Evolutionary conservation across 2,329 filamentous ascomycete genomes (phyloP).

Genomic region (Teratosphaeria pseudoeucalypti): DNA sequence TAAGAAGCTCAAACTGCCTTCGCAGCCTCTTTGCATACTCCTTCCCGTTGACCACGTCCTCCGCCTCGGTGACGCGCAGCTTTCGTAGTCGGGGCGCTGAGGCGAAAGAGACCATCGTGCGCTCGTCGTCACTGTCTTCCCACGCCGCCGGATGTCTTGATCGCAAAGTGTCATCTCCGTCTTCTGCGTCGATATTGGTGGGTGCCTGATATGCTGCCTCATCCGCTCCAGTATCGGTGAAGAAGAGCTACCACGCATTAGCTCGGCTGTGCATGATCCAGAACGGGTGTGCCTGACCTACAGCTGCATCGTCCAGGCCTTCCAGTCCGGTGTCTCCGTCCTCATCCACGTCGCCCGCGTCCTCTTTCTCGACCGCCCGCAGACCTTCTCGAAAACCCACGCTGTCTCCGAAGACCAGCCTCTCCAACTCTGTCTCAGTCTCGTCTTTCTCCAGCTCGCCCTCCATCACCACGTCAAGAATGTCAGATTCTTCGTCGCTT

Average conservation of each 20-base stretch:
- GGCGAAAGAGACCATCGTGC: slow-evolving; percentile 71
- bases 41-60: slow-evolving; percentile 75
- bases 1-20: slow-evolving; percentile 54
- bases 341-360: slow-evolving; percentile 38
- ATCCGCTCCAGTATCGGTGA: slow-evolving; percentile 58
- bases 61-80: slow-evolving; percentile 65
- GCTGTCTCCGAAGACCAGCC: slow-evolving; percentile 77
- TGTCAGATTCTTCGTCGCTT: slow-evolving; percentile 18
- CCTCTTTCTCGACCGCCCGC: slow-evolving; percentile 34
- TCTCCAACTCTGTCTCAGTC: slow-evolving; percentile 43
- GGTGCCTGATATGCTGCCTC: slow-evolving; percentile 28
- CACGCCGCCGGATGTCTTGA: slow-evolving; percentile 53
- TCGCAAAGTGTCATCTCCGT: slow-evolving; percentile 26
- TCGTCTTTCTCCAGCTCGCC: slow-evolving; percentile 21
- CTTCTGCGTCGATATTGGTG: slow-evolving; percentile 31
- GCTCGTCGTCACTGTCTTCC: slow-evolving; percentile 94
- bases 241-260: slow-evolving; percentile 52
- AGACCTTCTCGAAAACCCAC: slow-evolving; percentile 70
- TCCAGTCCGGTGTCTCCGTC: slow-evolving; percentile 37
- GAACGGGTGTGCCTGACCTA: slow-evolving; percentile 26
- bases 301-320: slow-evolving; percentile 63
- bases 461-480: slow-evolving; percentile 18
- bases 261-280: background rate
- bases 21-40: slow-evolving; percentile 76
- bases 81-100: slow-evolving; percentile 68